Base-by-base conservation (phyloP, 2,329 filamentous ascomycete genomes). In the Chrysosporium keratinophilum region DNA sequence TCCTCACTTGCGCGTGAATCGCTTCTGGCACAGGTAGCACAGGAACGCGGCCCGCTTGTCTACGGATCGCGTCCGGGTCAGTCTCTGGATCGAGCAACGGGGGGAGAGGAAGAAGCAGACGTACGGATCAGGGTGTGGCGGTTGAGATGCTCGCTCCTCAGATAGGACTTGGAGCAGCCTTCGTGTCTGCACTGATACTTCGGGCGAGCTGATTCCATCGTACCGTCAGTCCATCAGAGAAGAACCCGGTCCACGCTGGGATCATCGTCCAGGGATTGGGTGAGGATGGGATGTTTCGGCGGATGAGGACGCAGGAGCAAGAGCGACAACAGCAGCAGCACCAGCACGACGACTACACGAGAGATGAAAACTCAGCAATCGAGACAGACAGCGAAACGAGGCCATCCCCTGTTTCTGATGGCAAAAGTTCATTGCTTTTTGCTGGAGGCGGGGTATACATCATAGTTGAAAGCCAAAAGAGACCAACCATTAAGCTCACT, bases 1-100 rank as follows among this genome's bases (percentile, higher is more conserved):
- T 48, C 9, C 58, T 46, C 47, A 61, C 60, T 61, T 61, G 40
- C 60, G 58, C 9, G 58, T 60, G 33, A 61, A 61, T 23, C 55
- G 45, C 41, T 56, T 53, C 33, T 59, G 57, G 51, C 60, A 61
- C 7, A 61, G 54, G 31, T 57, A 59, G 43, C 60, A 61, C 41
- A 55, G 47, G 40, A 61, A 61, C 35, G 57, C 54, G 11, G 56
- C 55, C 37, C 57, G 58, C 45, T 60, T 56, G 46, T 61, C 60
- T 61, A 42, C 28, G 11, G 41, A 19, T 14, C 33, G 17, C n/a
- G 50, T 2, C 12, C 17, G 23, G 28, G 41, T 47, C 17, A 47
- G 50, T 41, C 41, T 28, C 23, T 28, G 23, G 23, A 28, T 28
- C 23, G 23, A 51, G 49, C 48, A 42, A 34, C 5, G 3, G 15